A percentile compares a stretch with the other conserved stretches of the same genome.
Evolutionary conservation across 805 yeast genomes (phyloP).

Genomic region (Starmerella stellata): DNA sequence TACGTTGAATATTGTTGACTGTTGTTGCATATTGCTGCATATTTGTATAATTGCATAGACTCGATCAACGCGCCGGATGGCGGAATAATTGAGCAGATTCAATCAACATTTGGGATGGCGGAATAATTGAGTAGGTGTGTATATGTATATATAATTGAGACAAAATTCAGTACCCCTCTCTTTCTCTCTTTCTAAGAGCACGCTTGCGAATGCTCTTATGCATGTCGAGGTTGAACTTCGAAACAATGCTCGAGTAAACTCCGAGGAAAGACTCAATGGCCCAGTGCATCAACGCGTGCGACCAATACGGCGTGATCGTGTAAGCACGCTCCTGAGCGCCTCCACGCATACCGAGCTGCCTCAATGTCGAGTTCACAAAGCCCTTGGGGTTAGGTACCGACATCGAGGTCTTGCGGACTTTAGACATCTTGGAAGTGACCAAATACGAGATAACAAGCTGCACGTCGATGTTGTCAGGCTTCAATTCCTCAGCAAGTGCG

Average conservation of each 20-base stretch:
- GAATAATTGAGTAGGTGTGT: too few species aligned
- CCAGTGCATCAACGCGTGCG: slow-evolving; percentile 86
- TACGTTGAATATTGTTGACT: too few species aligned
- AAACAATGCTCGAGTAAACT: slow-evolving; percentile 54
- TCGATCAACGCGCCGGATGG: too few species aligned
- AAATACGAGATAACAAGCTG: slow-evolving; percentile 71
- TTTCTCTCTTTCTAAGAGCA: slow-evolving; percentile 56
- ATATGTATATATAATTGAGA: not conserved
- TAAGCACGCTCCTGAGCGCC: slow-evolving; percentile 88
- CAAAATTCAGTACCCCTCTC: not conserved
- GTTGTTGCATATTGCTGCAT: too few species aligned
- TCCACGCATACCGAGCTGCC: slow-evolving; percentile 57
- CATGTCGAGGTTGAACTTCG: slow-evolving; percentile 49
- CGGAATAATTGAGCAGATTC: too few species aligned
- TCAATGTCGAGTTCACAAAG: slow-evolving; percentile 60
- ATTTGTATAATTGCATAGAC: too few species aligned
- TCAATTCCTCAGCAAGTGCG: slow-evolving; percentile 73
- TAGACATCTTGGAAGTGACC: slow-evolving; percentile 91
- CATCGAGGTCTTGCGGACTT: slow-evolving; percentile 57
- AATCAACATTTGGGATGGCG: too few species aligned
- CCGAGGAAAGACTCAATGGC: slow-evolving; percentile 60
- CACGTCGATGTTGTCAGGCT: slow-evolving; percentile 55
- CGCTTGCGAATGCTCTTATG: slow-evolving; percentile 65
- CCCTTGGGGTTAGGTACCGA: slow-evolving; percentile 64
- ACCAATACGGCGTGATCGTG: slow-evolving; percentile 80